Percentiles rank a stretch among this genome's conserved stretches.
Evolutionary conservation across 169 alveolate species (phyloP).

Genomic region (Hepatocystis sp.): DNA sequence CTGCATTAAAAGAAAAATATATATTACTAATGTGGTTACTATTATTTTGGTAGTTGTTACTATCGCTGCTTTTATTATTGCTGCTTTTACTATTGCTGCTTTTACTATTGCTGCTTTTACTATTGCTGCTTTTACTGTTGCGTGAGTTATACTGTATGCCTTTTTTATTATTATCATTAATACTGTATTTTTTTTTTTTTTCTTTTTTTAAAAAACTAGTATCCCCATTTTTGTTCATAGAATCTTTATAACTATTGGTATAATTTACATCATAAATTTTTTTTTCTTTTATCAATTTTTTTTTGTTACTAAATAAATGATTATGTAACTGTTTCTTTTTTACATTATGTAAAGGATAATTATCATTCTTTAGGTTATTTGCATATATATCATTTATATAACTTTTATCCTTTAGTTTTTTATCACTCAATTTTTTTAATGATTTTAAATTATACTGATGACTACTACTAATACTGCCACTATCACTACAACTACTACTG

Average conservation of each 20-base stretch:
- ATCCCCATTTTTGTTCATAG: background rate
- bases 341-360: slow-evolving; percentile 5
- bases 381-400: background rate
- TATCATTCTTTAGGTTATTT: no score
- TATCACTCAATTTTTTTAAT: background rate
- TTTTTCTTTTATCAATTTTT: background rate
- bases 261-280: background rate
- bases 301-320: background rate
- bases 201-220: slow-evolving; percentile 14
- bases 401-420: slow-evolving; percentile 1
- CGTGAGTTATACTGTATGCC: background rate
- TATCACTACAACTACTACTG: no score
- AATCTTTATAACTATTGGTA: slow-evolving; percentile 3
- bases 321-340: slow-evolving; percentile 7
- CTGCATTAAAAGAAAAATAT: slow-evolving; percentile 58
- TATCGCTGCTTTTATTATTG: no score
- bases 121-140: slow-evolving; percentile 6
- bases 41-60: no score
- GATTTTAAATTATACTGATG: slow-evolving; percentile 1
- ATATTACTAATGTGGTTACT: no score
- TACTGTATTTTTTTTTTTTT: slow-evolving; percentile 5
- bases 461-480: background rate
- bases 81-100: no score
- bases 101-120: no score
- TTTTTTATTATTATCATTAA: background rate